Evolutionary conservation across 768 basidiomycete species (phyloP), one percentile per base, ranked within the genome.

Genomic region (Mycena amicta): DNA sequence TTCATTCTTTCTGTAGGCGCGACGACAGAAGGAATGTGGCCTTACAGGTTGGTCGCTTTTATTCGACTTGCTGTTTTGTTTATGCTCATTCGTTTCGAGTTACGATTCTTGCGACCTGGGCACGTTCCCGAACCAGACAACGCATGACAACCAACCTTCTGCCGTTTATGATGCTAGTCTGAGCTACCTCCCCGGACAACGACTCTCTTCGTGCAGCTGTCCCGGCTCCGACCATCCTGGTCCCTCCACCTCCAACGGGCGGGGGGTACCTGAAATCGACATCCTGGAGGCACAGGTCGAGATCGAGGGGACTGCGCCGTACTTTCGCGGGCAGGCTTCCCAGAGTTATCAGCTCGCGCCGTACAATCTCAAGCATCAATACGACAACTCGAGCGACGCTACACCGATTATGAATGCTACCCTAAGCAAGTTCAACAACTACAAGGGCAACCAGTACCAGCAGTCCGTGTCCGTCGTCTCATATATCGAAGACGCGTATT

Each of bases 211-310:
- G 0, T 92, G 90, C 70, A 90, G 89, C 2, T 92, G 90, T 67
- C 65, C 81, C 0, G 80, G 79, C 20, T 77, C 80, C 27, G 86
- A 87, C 61, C 90, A 92, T 65, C 90, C 90, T 2, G 90, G 90
- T 11, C 90, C 90, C 5, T 74, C 61, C 37, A 73, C 74, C 55
- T 74, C 68, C 43, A 70, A 67, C 20, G 87, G 87, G 20, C 83
- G 90, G n/a, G 80, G 80, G 22, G 85, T 83, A 1, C 89, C 90
- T 2, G 90, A 92, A 71, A 90, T 91, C 66, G 89, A 91, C 68
- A 72, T 92, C 60, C 67, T 90, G 60, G 89, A 92, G 72, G 83
- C 87, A 0, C 84, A 88, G 68, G 75, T 88, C 57, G 77, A 86
- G 62, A 62, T 75, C 28, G 51, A 53, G 3, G 58, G 55, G 3